Conservation (phyloP, 1,284 basidiomycete species). For the Gastroboletus turbinatus region DNA sequence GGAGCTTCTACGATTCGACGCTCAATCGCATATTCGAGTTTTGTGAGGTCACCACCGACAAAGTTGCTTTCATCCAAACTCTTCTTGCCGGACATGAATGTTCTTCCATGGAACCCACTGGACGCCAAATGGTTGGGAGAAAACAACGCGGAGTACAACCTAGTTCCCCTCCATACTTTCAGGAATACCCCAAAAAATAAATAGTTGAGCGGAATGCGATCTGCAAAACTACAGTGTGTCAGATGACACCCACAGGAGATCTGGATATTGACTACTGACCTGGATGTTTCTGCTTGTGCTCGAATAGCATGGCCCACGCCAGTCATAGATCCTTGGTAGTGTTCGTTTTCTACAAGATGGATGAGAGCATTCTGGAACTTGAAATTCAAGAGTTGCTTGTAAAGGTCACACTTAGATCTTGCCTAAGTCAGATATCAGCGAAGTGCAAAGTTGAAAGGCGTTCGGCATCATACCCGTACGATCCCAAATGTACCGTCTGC, state of each 20-base stretch:
- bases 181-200: conserved; percentile 33
- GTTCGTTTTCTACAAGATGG: conserved; percentile 74
- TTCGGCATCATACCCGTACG: conserved; percentile 52
- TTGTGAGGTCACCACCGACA: conserved; percentile 52
- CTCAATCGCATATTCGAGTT: conserved; percentile 83
- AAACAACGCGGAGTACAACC: conserved; percentile 44
- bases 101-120: conserved; percentile 6
- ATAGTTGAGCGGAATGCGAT: conserved; percentile 30
- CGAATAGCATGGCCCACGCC: conserved; percentile 65
- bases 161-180: conserved; percentile 38
- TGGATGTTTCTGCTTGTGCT: conserved; percentile 51
- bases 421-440: conserved; percentile 47
- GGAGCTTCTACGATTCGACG: conserved; percentile 80
- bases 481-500: conserved; percentile 79
- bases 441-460: conserved; percentile 3
- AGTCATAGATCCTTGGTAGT: conserved; percentile 67
- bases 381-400: conserved; percentile 77
- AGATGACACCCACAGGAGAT: conserved; percentile 6
- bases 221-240: conserved; percentile 26
- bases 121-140: conserved; percentile 10
- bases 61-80: conserved; percentile 52
- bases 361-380: conserved; percentile 66
- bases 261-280: conserved; percentile 39
- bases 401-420: conserved; percentile 73
- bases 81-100: conserved; percentile 32